Evolutionary conservation across 495 filamentous ascomycete species (phyloP), one percentile per base, ranked within the genome.

Genomic region (Entonaema liquescens): DNA sequence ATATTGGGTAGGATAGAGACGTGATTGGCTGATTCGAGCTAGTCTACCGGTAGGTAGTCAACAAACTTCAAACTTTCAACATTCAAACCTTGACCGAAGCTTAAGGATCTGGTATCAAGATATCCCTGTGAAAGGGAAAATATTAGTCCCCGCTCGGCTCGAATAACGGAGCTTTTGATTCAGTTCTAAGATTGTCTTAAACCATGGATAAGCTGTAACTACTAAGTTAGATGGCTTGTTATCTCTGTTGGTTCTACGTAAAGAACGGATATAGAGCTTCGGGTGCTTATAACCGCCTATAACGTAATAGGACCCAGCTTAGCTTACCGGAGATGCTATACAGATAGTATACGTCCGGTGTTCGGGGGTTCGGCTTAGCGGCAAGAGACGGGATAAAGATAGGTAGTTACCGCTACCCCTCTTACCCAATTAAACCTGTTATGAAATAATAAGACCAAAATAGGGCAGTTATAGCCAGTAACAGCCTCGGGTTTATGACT

Each of bases 321-420:
- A 65, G 50, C 54, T 69, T 71, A 53, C 61, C 57, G 33, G 56
- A 67, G 42, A 36, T 47, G 36, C 17, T 38, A 31, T 47, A 33
- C 23, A 52, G 25, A 12, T 2, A 29, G 12, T 26, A 26, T 29
- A 53, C 42, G 19, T 67, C 67, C 71, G 67, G 62, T 67, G 54
- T 67, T 74, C 71, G 67, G 70, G 38, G 52, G 40, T 44, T 74
- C 67, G 71, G 71, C 62, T 70, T 55, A 56, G 44, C 71, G 71
- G 70, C 17, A 62, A 65, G 13, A 23, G 9, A 36, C 58, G 49
- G 57, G 57, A 11, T n/a, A 31, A 33, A 55, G 58, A 50, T 56
- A 33, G 13, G 7, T 23, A 50, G 19, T 13, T 44, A 54, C 29
- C 29, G 36, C 31, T 55, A 72, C 70, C 65, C 66, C 66, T 67